phyloP scores from a whole-genome alignment of 1,139 yeast genomes.

The Yamadazyma trypodendri region DNA sequence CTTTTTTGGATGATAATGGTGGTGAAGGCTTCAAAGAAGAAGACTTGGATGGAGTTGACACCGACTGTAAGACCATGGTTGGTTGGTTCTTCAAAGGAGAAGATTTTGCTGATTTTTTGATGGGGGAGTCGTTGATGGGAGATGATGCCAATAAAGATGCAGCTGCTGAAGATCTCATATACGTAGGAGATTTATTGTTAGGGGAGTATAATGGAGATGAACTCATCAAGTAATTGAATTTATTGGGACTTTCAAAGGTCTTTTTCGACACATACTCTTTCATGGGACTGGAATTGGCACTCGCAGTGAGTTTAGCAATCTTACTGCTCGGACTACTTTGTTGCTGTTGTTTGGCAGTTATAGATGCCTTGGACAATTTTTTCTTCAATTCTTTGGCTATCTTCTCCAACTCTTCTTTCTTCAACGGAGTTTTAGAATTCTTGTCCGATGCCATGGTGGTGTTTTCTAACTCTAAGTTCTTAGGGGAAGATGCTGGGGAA shows the following conservation, averaged over 20 bases:
- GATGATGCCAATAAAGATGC: constrained; percentile 32
- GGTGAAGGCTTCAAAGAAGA: constrained; percentile 38
- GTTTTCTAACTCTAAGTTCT: not conserved
- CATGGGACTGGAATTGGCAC: constrained; percentile 25
- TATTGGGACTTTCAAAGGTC: constrained; percentile 17
- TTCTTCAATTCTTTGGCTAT: constrained; percentile 47
- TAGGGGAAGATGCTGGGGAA: constrained; percentile 6
- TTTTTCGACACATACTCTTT: constrained; percentile 29
- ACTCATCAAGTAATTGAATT: constrained; percentile 23
- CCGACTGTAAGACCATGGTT: constrained; percentile 40
- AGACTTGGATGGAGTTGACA: constrained; percentile 15
- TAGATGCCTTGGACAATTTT: constrained; percentile 44
- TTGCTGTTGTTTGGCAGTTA: constrained; percentile 45
- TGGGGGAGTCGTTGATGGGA: constrained; percentile 32
- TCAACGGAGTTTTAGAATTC: constrained; percentile 22
- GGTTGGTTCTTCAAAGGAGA: constrained; percentile 29
- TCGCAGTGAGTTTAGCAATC: constrained; percentile 10
- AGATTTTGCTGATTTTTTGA: constrained; percentile 24
- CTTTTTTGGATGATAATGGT: constrained; percentile 22
- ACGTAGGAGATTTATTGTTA: constrained; percentile 42
- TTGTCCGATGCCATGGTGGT: constrained; percentile 2
- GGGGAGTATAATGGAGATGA: constrained; percentile 42
- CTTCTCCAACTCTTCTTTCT: constrained; percentile 47
- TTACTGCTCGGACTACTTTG: constrained; percentile 24
- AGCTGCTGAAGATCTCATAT: constrained; percentile 38